These are phyloP conservation scores for Ramicandelaber brevisporus DNA, from an alignment of 192 early-diverging fungal species.

Conservation along the genomic window DNA sequence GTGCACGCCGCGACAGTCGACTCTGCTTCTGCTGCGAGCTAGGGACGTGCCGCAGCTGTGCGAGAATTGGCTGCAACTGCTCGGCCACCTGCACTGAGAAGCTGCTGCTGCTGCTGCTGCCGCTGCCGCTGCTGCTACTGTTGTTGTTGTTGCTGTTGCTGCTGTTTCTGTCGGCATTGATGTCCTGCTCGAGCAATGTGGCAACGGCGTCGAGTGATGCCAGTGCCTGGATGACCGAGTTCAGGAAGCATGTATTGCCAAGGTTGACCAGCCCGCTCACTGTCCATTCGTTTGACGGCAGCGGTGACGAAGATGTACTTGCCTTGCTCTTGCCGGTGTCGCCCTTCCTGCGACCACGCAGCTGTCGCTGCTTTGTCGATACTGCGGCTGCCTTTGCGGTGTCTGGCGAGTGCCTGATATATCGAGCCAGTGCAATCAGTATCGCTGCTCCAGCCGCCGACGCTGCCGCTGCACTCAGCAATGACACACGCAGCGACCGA, in stretches of 20 bases:
- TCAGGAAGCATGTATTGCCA: constrained; percentile 79
- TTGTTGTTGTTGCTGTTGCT: constrained; percentile 7
- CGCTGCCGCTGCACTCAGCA: constrained; percentile 2
- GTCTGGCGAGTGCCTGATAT: too few relatives aligned
- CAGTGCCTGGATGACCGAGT: constrained; percentile 51
- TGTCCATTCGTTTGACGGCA: background rate
- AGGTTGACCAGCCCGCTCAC: constrained; percentile 47
- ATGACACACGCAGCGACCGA: constrained; percentile 9
- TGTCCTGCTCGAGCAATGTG: background rate
- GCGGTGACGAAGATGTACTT: constrained; percentile 3
- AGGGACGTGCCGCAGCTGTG: too few relatives aligned
- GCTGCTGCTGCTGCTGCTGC: constrained; percentile 5
- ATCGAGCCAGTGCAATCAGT: too few relatives aligned
- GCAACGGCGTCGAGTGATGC: background rate
- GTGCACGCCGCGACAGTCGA: too few relatives aligned
- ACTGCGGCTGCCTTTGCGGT: too few relatives aligned
- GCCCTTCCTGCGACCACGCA: constrained; percentile 1
- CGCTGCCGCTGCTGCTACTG: constrained; percentile 3
- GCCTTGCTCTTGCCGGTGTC: constrained; percentile 2
- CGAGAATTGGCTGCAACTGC: constrained; percentile 4
- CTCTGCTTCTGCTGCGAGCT: too few relatives aligned
- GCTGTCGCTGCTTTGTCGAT: too few relatives aligned
- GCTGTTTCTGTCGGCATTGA: background rate
- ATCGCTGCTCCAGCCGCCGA: background rate
- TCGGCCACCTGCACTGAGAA: constrained; percentile 5